Base-by-base conservation (phyloP, 2,329 filamentous ascomycete genomes). In the Aspergillus hiratsukae region DNA sequence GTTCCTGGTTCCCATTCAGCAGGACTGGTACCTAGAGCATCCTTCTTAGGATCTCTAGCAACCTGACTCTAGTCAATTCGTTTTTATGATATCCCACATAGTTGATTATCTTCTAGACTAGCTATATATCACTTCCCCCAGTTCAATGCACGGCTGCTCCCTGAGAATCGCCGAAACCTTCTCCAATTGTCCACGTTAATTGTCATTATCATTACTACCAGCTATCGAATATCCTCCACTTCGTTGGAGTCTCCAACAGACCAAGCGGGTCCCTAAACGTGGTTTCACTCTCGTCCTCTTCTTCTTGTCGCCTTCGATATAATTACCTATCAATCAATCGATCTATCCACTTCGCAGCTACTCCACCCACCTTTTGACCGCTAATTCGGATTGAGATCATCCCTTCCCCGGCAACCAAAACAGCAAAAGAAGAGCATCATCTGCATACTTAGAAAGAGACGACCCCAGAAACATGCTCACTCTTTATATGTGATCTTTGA, bases 1-100 rank as follows among this genome's bases (percentile, higher is more conserved):
- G 35, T 49, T 54, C 54, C 51, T 48, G 48, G 29, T 53, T 50
- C 25, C 29, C n/a, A 17, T 9, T 45, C 48, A 37, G 31, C 48
- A 35, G 52, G 41, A 54, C 31, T 37, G 31, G 14, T 37, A 37
- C 31, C 31, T 37, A 14, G 14, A 37, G 31, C 31, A 37, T 37
- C 31, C 31, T 37, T 17, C 31, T 37, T 3, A 37, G 31, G 31
- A 37, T 17, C 31, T 37, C 31, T 37, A 37, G 31, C 31, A 37
- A 37, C 31, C 31, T 6, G 14, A 7, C 31, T 37, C 31, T 37
- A 37, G 31, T 37, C 31, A 7, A 37, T 37, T 37, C 14, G 17
- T 37, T 14, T 37, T 31, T 37, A 7, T 37, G 31, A 37, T 37
- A 37, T 37, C 31, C 6, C 6, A 7, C 14, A 37, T 17, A 37